Evolutionary conservation across 345 rosid genomes (phyloP).

Genomic region (Salix udensis): DNA sequence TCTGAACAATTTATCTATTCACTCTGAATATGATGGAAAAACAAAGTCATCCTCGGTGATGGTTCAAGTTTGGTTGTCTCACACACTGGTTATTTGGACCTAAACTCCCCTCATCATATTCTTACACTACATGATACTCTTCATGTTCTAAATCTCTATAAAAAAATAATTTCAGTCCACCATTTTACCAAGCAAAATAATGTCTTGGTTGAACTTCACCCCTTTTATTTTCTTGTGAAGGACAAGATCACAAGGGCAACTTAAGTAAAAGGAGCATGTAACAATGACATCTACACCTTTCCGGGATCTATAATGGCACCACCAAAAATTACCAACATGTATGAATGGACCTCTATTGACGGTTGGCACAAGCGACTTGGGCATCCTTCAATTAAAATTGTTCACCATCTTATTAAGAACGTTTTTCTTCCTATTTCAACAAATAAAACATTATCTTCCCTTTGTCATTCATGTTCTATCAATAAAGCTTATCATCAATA

Average conservation of each 20-base stretch:
- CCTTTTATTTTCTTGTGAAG: neutral
- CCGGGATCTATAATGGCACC: accelerated
- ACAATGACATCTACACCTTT: neutral
- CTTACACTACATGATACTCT: neutral
- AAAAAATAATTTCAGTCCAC: neutral
- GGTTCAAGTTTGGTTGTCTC: neutral
- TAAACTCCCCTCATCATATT: neutral
- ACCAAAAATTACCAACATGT: accelerated
- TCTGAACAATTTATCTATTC: no score
- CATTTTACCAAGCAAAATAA: no score
- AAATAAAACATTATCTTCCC: no score
- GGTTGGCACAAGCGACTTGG: neutral
- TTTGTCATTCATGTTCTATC: no score
- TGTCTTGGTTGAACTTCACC: no score
- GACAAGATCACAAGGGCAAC: accelerated
- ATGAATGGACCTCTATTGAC: neutral
- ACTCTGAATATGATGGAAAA: no score
- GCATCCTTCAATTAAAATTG: neutral
- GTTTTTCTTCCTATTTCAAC: neutral
- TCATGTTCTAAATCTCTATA: neutral
- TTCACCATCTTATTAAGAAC: neutral
- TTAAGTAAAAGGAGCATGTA: neutral
- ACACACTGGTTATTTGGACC: neutral
- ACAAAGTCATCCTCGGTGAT: neutral
- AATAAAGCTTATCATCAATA: neutral